Evolutionary conservation across 2,329 filamentous ascomycete species (phyloP).

Genomic region (Fusarium burgessii): DNA sequence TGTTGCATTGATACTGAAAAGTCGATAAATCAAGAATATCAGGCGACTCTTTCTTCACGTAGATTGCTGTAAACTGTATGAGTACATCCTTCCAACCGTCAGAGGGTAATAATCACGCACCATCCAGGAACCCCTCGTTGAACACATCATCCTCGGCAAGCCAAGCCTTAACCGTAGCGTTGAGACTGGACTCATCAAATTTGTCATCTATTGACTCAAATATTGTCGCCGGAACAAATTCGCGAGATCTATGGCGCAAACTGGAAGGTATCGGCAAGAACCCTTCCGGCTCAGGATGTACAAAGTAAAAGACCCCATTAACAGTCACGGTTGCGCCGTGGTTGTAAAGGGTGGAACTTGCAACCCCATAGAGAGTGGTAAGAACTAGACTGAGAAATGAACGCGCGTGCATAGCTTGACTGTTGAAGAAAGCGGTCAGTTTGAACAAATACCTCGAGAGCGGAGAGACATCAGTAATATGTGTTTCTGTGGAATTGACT

Average conservation of each 20-base stretch:
- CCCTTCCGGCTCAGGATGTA: neutral
- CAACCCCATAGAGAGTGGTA: too few species aligned
- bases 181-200: neutral
- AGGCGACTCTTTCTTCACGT: neutral
- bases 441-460: too few species aligned
- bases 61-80: neutral
- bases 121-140: neutral
- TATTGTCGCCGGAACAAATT: neutral
- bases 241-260: accelerated
- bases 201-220: accelerated
- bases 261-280: neutral
- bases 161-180: neutral
- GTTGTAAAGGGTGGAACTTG: neutral
- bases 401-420: neutral
- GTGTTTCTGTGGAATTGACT: too few species aligned
- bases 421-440: too few species aligned
- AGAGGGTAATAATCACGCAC: neutral
- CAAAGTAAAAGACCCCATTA: neutral
- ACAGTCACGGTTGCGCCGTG: neutral
- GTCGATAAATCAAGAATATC: accelerated
- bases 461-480: too few species aligned
- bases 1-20: neutral
- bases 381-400: too few species aligned
- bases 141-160: neutral
- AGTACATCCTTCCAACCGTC: neutral